Base-by-base conservation (phyloP, 208 protist genomes). In the Herpetomonas samuelpessoai region DNA sequence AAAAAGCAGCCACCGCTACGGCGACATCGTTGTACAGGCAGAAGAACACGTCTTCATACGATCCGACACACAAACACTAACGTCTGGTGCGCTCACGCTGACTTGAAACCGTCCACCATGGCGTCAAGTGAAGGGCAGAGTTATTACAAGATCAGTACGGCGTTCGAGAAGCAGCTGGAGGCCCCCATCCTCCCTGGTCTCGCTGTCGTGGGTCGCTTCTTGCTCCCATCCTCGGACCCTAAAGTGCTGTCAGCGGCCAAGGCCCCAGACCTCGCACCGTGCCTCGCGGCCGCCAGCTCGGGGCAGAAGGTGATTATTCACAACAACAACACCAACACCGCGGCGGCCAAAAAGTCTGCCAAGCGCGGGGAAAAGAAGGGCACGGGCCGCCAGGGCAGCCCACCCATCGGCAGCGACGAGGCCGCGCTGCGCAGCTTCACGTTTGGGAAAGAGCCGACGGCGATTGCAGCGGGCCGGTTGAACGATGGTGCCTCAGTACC, bases 361-460 rank as follows among this genome's bases (percentile, higher is more conserved):
- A 77, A 75, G 65, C 74, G 61, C 3, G 75, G 79, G 2, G 75
- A 71, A 53, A 41, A 47, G 14, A 41, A 47, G 14, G 60, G 49
- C n/a, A 60, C 49, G 31, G 39, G 48, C 2, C 57, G 51, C 10
- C 62, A 29, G 16, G 45, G 60, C 26, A 22, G 56, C 9, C 46
- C 38, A 0, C 35, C 57, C 30, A 6, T 41, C n/a, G 53, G 54
- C 16, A 12, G 29, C 48, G 71, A 74, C 3, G 79, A 64, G 59
- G 55, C 68, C 63, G 74, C 73, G 3, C 28, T 92, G 27, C 76
- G 76, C 22, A 80, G 73, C 19, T 76, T 98, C 12, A 96, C 79
- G 65, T 95, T 98, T 67, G 93, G 95, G 54, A 79, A 87, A 31
- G 68, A 91, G 31, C 65, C 93, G 19, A 97, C 86, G 0, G 81